Conservation (phyloP, 345 rosid species). For the Bruguiera sexangula region DNA sequence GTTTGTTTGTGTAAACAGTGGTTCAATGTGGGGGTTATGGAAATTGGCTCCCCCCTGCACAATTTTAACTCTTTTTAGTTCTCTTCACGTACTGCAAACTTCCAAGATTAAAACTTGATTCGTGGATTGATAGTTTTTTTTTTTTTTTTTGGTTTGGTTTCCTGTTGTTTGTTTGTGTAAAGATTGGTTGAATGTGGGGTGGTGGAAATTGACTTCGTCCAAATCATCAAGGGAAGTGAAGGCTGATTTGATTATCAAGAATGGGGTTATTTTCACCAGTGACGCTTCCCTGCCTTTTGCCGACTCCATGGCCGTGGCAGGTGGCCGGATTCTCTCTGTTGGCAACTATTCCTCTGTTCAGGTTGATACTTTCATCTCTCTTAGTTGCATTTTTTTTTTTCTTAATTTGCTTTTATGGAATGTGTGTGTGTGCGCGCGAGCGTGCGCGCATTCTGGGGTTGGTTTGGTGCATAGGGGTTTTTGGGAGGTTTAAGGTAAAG, state of each 20-base stretch:
- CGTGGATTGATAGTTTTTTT: too few relatives aligned
- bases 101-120: too few relatives aligned
- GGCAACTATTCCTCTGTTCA: conserved; percentile 63
- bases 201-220: conserved; percentile 26
- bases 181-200: conserved; percentile 54
- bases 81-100: too few relatives aligned
- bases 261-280: conserved; percentile 78
- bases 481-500: background rate
- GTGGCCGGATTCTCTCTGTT: conserved; percentile 66
- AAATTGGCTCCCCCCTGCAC: too few relatives aligned
- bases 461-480: background rate
- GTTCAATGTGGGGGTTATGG: too few relatives aligned
- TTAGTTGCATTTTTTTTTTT: background rate
- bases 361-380: conserved; percentile 29
- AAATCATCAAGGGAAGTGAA: conserved; percentile 2
- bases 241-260: conserved; percentile 67
- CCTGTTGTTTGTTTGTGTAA: background rate
- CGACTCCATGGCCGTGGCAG: conserved; percentile 71
- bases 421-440: background rate
- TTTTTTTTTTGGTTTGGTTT: background rate
- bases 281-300: conserved; percentile 58
- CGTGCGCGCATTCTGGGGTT: background rate
- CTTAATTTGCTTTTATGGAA: background rate
- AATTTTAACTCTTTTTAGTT: too few relatives aligned
- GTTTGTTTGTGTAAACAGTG: too few relatives aligned